Base-by-base conservation (phyloP, 345 rosid genomes). In the Alliaria petiolata region DNA sequence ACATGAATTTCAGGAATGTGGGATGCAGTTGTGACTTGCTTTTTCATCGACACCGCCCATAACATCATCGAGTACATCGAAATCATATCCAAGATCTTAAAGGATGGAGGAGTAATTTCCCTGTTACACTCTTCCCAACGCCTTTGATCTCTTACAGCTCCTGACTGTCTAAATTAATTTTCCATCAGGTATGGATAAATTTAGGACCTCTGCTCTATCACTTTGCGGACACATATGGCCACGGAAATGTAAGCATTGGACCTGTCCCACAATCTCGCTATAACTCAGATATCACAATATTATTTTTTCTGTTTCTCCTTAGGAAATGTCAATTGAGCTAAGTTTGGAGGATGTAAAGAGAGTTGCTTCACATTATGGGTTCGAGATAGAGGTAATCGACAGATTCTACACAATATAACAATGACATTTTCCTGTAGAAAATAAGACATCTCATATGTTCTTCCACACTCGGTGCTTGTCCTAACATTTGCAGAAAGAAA, bases 321-420 rank as follows among this genome's bases (percentile, higher is more conserved):
- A 93, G 99, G 99, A 95, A 62, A 89, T 95, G 95, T 95, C 98
- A n/a, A 77, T 95, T 20, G 99, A 95, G 67, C 76, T 95, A 70
- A 91, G 99, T 71, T 82, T 91, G 85, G 97, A 91, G 72, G 99
- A 95, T 80, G 97, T 91, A 54, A 95, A 89, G 84, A 83, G 72
- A 67, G 90, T 85, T 78, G 96, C 97, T 67, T 71, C 82, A 31
- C 82, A 84, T 28, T 91, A 83, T 63, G 98, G 99, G 57, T 87
- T 95, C 60, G 78, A 81, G 80, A 62, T 88, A 34, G 91, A 85
- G 96, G 98, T 76, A 70, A 40, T 33, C 25, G 1, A 22, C 25
- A 22, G 25, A 22, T 22, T 22, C 25, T 64, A 40, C 44, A 28
- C 62, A 14, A 57, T 7, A 22, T 0, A 36, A 16, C 28, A 17